These are phyloP conservation scores for Epichloe uncinata DNA, from an alignment of 2,329 filamentous ascomycete genomes.

Conservation along the genomic window DNA sequence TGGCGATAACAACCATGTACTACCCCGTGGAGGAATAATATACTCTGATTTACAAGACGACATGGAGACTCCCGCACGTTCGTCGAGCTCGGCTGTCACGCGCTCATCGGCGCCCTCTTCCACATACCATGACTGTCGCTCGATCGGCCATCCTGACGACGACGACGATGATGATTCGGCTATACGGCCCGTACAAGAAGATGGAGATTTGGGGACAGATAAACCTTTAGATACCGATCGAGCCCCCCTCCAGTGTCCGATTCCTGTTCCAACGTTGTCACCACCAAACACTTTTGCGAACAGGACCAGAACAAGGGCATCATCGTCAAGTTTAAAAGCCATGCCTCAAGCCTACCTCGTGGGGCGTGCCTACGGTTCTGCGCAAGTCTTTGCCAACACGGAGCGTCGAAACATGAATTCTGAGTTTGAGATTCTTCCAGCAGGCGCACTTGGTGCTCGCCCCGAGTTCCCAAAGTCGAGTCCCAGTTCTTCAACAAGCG, in stretches of 20 bases:
- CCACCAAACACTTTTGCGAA: neutral
- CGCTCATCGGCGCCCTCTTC: slow-evolving; percentile 1
- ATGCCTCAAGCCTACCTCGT: neutral
- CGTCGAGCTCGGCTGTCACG: neutral
- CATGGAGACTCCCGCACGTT: neutral
- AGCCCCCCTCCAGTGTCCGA: neutral
- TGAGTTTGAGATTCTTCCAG: slow-evolving; percentile 8
- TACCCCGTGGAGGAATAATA: neutral
- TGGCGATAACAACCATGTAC: neutral
- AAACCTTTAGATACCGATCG: neutral
- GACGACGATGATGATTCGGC: neutral
- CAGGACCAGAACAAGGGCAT: neutral
- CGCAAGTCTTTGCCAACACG: slow-evolving; percentile 6
- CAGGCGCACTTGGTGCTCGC: slow-evolving; percentile 3
- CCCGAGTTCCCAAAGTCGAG: slow-evolving; percentile 2
- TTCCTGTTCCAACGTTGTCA: neutral
- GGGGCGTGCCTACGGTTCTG: slow-evolving; percentile 4
- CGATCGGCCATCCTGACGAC: neutral
- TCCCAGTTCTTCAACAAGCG: neutral
- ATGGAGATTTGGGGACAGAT: neutral
- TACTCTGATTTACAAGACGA: neutral
- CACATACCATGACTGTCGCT: neutral
- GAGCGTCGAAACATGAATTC: slow-evolving; percentile 1
- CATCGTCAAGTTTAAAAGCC: neutral
- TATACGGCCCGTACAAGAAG: neutral